Conservation (phyloP, 805 yeast genomes). For the Candida chilensis region DNA sequence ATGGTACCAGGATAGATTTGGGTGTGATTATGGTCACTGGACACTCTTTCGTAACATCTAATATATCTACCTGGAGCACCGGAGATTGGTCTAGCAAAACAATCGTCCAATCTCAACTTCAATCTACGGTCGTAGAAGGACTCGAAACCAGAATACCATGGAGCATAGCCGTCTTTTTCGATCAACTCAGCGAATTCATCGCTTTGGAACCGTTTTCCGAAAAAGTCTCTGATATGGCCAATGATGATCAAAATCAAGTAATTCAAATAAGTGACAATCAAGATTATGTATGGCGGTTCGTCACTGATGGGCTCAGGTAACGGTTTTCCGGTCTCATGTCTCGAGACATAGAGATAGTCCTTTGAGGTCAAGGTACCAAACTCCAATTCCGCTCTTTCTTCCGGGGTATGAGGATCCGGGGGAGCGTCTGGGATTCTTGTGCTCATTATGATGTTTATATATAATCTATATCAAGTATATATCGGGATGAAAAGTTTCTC, state of each 20-base stretch:
- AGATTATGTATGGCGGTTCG: slow-evolving; percentile 79
- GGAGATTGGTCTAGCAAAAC: slow-evolving; percentile 92
- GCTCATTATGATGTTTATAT: too few species aligned
- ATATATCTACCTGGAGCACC: slow-evolving; percentile 96
- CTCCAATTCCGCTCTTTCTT: slow-evolving; percentile 44
- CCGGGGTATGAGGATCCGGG: slow-evolving; percentile 18
- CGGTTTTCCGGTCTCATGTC: slow-evolving; percentile 47
- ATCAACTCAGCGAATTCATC: slow-evolving; percentile 55
- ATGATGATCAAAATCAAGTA: slow-evolving; percentile 77
- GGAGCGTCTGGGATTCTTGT: slow-evolving; percentile 31
- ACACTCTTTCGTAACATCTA: slow-evolving; percentile 68
- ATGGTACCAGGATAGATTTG: slow-evolving; percentile 72
- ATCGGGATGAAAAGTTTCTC: too few species aligned
- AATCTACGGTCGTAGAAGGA: slow-evolving; percentile 88
- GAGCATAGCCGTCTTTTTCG: slow-evolving; percentile 87
- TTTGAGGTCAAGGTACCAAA: slow-evolving; percentile 61
- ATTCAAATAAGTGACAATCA: slow-evolving; percentile 76
- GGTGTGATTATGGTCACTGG: slow-evolving; percentile 54
- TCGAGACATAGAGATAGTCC: slow-evolving; percentile 56
- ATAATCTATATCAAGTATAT: too few species aligned
- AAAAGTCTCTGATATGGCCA: slow-evolving; percentile 87
- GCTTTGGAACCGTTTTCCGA: slow-evolving; percentile 68
- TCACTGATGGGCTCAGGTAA: slow-evolving; percentile 60
- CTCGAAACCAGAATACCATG: slow-evolving; percentile 92
- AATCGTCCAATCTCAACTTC: slow-evolving; percentile 85